Evolutionary conservation across 1,284 basidiomycete genomes (phyloP).

Genomic region (Afroboletus lepidellus): DNA sequence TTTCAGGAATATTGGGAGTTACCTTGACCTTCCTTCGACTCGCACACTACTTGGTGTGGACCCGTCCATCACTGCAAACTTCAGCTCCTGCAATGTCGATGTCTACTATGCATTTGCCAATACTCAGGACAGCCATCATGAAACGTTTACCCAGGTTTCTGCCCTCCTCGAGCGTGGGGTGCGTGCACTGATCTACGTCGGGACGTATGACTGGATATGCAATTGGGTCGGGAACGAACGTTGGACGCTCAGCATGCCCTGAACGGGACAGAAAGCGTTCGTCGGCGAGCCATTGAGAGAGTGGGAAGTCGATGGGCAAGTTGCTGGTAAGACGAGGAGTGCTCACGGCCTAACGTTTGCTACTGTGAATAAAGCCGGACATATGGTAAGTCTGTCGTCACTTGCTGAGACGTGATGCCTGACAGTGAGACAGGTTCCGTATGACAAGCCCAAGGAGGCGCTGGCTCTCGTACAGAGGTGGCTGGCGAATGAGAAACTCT

Average conservation of each 20-base stretch:
- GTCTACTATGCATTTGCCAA: conserved; percentile 49
- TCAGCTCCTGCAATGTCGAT: conserved; percentile 53
- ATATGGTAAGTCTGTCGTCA: conserved; percentile 66
- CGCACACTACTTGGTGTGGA: conserved; percentile 56
- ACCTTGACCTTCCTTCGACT: conserved; percentile 57
- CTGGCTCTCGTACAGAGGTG: conserved; percentile 45
- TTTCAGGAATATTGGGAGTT: conserved; percentile 48
- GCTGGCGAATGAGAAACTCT: conserved; percentile 47
- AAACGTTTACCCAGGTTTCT: conserved; percentile 67
- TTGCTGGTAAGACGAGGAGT: conserved; percentile 54
- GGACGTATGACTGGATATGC: conserved; percentile 65
- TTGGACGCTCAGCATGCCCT: too few species aligned
- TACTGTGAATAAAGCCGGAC: conserved; percentile 61
- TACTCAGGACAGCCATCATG: conserved; percentile 55
- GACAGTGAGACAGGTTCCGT: conserved; percentile 48
- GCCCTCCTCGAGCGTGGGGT: conserved; percentile 73
- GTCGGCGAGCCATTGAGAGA: conserved; percentile 52
- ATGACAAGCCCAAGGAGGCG: conserved; percentile 64
- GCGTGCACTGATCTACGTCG: conserved; percentile 57
- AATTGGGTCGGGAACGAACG: conserved; percentile 75
- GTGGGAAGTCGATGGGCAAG: conserved; percentile 51
- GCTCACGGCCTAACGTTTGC: conserved; percentile 65
- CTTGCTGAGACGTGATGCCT: too few species aligned
- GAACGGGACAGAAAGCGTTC: too few species aligned
- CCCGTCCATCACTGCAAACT: conserved; percentile 49